phyloP scores from a whole-genome alignment of 257 asterid species.

The Nicotiana undulata region DNA sequence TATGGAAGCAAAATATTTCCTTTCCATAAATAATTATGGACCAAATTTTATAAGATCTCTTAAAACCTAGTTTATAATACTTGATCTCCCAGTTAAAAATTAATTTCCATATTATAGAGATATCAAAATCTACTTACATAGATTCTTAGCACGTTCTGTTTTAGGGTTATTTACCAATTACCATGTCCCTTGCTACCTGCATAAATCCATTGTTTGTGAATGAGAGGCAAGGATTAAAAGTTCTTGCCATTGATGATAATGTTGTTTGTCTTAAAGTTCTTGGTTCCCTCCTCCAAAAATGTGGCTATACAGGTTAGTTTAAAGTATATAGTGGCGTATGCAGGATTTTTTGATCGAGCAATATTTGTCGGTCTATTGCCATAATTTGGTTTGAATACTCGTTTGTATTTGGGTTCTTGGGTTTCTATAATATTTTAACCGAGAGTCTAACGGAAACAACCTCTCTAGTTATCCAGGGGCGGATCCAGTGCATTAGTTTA shows the following conservation, averaged over 20 bases:
- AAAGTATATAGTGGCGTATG: not conserved
- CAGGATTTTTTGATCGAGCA: not conserved
- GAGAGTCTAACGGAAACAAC: too few relatives aligned
- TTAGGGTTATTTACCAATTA: not conserved
- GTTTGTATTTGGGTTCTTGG: not conserved
- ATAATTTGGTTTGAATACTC: not conserved
- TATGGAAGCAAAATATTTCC: too few relatives aligned
- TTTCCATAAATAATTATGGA: too few relatives aligned
- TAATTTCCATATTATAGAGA: not conserved
- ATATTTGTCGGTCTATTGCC: not conserved
- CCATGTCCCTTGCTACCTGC: not conserved
- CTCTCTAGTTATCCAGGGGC: too few relatives aligned
- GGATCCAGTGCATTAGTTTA: too few relatives aligned
- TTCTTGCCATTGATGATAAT: slow-evolving; percentile 18
- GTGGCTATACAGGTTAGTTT: slow-evolving; percentile 15
- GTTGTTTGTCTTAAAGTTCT: slow-evolving; percentile 4
- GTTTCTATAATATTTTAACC: not conserved
- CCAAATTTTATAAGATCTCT: too few relatives aligned
- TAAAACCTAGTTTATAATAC: too few relatives aligned
- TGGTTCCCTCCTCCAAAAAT: not conserved
- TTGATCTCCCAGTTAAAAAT: not conserved
- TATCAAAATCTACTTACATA: not conserved
- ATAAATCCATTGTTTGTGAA: not conserved
- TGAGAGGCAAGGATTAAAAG: not conserved
- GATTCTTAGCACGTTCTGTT: not conserved